Conservation (phyloP, 1,284 basidiomycete species). For the Cryptococcus maquisensis region DNA sequence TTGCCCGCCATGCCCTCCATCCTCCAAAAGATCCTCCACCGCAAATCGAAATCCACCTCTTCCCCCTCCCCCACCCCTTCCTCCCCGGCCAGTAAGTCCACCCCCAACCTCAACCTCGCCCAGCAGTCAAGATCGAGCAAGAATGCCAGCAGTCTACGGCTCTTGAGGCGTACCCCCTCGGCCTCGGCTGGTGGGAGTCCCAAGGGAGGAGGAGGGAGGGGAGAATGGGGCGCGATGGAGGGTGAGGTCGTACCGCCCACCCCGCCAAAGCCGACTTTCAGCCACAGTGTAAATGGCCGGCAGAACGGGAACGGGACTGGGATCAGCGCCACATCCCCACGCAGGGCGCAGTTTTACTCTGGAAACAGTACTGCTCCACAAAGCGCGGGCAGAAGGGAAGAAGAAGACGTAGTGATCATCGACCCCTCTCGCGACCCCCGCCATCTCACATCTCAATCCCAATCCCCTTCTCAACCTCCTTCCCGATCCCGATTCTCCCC, state of each 20-base stretch:
- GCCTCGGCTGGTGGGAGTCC: background rate
- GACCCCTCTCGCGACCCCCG: conserved; percentile 2
- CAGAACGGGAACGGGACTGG: too few species aligned
- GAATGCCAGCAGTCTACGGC: background rate
- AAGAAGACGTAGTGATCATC: conserved; percentile 15
- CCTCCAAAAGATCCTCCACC: conserved; percentile 20
- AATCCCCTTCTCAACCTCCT: conserved; percentile 13
- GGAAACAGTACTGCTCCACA: background rate
- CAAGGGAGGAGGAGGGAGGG: too few species aligned
- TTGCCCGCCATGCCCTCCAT: conserved; percentile 31
- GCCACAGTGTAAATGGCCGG: too few species aligned
- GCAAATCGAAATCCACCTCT: conserved; percentile 14
- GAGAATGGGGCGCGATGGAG: background rate
- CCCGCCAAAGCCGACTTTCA: too few species aligned
- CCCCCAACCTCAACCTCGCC: conserved; percentile 2
- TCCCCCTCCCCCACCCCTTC: conserved; percentile 7
- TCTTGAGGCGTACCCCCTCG: background rate
- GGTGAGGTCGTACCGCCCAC: background rate
- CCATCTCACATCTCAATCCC: too few species aligned
- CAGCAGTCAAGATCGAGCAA: too few species aligned
- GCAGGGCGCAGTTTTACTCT: background rate
- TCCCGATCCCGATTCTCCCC: conserved; percentile 1
- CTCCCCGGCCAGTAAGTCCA: background rate
- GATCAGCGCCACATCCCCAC: too few species aligned
- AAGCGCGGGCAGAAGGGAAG: background rate